Evolutionary conservation across 305 asterid species (phyloP).

Genomic region (Stenogyne calaminthoides): DNA sequence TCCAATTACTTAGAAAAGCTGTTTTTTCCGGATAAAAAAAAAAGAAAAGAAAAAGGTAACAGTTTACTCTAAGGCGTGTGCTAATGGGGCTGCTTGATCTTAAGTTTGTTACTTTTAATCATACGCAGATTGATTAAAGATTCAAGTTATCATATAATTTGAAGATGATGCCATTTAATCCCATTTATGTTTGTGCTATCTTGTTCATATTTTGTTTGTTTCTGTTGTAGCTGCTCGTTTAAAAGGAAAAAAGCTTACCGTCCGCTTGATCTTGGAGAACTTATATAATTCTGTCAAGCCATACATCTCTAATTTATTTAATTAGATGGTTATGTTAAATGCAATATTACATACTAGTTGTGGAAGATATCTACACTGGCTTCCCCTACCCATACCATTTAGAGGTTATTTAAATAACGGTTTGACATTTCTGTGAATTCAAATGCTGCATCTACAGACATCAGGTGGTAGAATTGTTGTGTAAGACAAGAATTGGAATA

Average conservation of each 20-base stretch:
- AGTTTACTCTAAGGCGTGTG: neutral
- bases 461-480: constrained; percentile 15
- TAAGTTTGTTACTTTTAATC: neutral
- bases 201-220: too few relatives aligned
- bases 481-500: constrained; percentile 20
- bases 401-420: constrained; percentile 2
- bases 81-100: neutral
- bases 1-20: too few relatives aligned
- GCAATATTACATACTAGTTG: neutral
- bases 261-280: constrained; percentile 5
- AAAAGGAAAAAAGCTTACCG: neutral
- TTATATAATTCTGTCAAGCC: neutral
- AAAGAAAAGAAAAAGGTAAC: neutral
- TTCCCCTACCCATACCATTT: neutral
- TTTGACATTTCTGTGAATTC: constrained; percentile 6
- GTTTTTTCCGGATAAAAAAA: too few relatives aligned
- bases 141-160: too few relatives aligned
- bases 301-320: neutral
- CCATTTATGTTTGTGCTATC: too few relatives aligned
- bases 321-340: neutral
- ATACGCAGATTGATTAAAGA: neutral
- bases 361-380: neutral
- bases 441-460: constrained; percentile 23
- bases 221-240: neutral
- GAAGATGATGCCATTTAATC: too few relatives aligned